These are phyloP conservation scores for Solanum habrochaites DNA, from an alignment of 257 asterid species.

Conservation along the genomic window DNA sequence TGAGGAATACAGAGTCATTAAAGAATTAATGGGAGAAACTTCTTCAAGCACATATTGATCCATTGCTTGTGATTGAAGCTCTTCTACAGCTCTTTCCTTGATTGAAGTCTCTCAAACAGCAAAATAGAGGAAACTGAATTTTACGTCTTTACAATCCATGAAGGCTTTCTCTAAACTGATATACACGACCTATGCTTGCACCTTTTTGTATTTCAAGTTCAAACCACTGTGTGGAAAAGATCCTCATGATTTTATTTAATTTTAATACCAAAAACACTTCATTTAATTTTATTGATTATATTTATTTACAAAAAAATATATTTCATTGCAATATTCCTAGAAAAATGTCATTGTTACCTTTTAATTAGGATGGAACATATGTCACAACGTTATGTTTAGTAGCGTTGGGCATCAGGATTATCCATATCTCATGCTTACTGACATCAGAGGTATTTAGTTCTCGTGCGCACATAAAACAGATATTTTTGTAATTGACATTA, in stretches of 20 bases:
- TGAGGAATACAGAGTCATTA: constrained; percentile 49
- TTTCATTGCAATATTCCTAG: too few species aligned
- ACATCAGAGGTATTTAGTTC: too few species aligned
- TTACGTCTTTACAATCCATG: not conserved
- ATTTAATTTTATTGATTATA: too few species aligned
- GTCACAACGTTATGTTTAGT: not conserved
- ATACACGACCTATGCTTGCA: not conserved
- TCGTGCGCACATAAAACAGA: too few species aligned
- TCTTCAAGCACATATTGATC: constrained; percentile 64
- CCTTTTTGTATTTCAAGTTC: not conserved
- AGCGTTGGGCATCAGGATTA: too few species aligned
- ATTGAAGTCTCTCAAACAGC: not conserved
- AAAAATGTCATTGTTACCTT: too few species aligned
- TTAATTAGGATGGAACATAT: not conserved
- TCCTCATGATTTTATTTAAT: too few species aligned
- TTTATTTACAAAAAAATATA: too few species aligned
- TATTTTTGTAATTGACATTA: too few species aligned
- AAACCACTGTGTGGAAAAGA: not conserved
- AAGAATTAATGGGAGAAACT: constrained; percentile 61
- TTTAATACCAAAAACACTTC: too few species aligned
- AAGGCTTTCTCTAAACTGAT: not conserved
- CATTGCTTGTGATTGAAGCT: constrained; percentile 60
- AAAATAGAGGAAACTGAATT: not conserved
- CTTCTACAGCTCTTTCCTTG: constrained; percentile 69
- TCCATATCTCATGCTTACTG: too few species aligned